Conservation (phyloP, 2,329 filamentous ascomycete species). For the Allantophomopsis lycopodina region DNA sequence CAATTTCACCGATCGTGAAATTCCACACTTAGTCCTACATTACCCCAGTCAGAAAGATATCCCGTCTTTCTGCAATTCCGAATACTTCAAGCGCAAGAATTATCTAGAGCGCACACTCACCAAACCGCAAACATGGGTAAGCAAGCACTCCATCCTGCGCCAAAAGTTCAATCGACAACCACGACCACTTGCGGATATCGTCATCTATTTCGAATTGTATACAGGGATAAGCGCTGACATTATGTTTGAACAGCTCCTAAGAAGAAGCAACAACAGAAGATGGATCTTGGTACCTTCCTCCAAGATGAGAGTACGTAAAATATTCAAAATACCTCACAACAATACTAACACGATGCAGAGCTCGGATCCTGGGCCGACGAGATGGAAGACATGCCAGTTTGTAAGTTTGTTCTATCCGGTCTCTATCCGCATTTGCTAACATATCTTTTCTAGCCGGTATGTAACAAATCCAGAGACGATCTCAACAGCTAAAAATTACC, state of each 20-base stretch:
- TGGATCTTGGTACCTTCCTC: constrained; percentile 95
- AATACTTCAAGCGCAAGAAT: constrained; percentile 10
- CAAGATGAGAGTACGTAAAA: constrained; percentile 66
- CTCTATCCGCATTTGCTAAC: constrained; percentile 9
- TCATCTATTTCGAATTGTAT: constrained; percentile 3
- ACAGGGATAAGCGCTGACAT: constrained; percentile 25
- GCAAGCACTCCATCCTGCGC: constrained; percentile 10
- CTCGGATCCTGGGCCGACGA: constrained; percentile 97
- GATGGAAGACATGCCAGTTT: constrained; percentile 60
- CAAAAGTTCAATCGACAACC: no score
- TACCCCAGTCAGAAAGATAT: no score
- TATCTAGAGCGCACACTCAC: constrained; percentile 28
- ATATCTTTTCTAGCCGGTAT: constrained; percentile 16
- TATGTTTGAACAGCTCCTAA: constrained; percentile 55
- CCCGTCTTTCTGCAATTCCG: no score
- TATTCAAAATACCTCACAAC: no score
- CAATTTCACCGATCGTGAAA: no score
- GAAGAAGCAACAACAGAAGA: constrained; percentile 82
- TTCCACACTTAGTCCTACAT: no score
- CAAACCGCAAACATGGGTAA: constrained; percentile 49
- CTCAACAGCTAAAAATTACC: not conserved
- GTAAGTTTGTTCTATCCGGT: constrained; percentile 11
- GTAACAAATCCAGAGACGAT: constrained; percentile 2
- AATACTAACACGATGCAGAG: constrained; percentile 27
- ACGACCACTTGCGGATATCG: no score